A percentile compares a stretch with the other conserved stretches of the same genome.
phyloP scores from a whole-genome alignment of 345 rosid genomes.

The Syzygium grande region DNA sequence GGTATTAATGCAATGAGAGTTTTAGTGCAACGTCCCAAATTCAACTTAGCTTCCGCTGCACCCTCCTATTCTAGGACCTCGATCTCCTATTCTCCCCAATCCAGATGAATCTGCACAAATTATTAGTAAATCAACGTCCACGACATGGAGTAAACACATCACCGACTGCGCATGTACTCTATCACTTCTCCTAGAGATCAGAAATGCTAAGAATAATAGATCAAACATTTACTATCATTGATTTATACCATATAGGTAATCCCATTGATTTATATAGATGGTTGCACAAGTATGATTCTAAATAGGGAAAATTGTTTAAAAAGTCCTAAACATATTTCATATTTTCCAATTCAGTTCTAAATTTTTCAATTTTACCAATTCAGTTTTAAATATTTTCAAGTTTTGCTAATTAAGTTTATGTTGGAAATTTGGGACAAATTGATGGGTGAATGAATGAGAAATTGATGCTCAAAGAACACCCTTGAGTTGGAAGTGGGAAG shows the following conservation, averaged over 20 bases:
- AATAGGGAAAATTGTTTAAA: background rate
- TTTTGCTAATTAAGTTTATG: no score
- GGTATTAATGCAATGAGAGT: background rate
- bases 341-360: no score
- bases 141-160: background rate
- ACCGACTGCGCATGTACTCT: background rate
- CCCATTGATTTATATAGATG: background rate
- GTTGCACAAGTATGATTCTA: background rate
- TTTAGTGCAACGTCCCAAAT: background rate
- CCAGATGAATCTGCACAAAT: background rate
- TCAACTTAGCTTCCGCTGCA: background rate
- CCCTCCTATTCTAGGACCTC: background rate
- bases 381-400: no score
- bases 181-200: background rate
- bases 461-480: no score
- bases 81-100: background rate
- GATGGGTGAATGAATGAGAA: no score
- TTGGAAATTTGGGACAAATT: no score
- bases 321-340: fast-evolving
- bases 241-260: background rate
- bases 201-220: background rate
- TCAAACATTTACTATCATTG: background rate
- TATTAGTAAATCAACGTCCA: background rate
- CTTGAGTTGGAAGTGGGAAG: no score
- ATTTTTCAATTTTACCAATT: no score